Base-by-base conservation (phyloP, 1,139 yeast species). In the Saccharomyces hybrid region DNA sequence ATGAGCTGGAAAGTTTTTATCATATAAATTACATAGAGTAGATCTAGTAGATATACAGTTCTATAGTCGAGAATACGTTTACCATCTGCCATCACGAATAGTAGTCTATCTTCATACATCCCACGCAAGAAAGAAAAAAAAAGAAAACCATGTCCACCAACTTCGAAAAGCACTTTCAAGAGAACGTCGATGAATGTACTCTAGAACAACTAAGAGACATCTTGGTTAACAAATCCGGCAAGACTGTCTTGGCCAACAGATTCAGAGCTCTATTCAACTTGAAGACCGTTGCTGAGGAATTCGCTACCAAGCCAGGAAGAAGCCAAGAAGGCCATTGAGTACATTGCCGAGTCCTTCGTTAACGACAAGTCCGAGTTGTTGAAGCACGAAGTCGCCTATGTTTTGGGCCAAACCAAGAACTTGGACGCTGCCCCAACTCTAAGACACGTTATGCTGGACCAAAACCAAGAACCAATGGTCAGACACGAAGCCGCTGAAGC, bases 401-500 rank as follows among this genome's bases (percentile, higher is more conserved):
- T 93, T n/a, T 76, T 95, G 60, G 99, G 99, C 48, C 99, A 95
- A 73, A 90, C 97, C 52, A 84, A 86, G 67, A 91, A 91, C 73
- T 69, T 84, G 62, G 73, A 80, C 54, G 91, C 97, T 55, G 88
- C 95, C 54, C 84, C 86, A 49, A 78, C 82, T 55, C 78, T 95
- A 60, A 80, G 89, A 69, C 76, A 78, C n/a, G 95, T 88, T 38
- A 78, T 93, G 63, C 73, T 75, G 55, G 85, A 86, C 68, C 64
- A 67, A 28, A 66, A 76, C 51, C 98, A 95, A 74, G 93, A 86
- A 69, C 78, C 88, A 57, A 95, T 95, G 98, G 99, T 95, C 41
- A 86, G 99, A 72, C 99, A 95, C 71, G 99, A 95, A 73, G 99
- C 99, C 21, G 99, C 99, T 11, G 99, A 95, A 73, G 99, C 98